Conservation (phyloP, 345 rosid genomes). For the Eucalyptus globulus region DNA sequence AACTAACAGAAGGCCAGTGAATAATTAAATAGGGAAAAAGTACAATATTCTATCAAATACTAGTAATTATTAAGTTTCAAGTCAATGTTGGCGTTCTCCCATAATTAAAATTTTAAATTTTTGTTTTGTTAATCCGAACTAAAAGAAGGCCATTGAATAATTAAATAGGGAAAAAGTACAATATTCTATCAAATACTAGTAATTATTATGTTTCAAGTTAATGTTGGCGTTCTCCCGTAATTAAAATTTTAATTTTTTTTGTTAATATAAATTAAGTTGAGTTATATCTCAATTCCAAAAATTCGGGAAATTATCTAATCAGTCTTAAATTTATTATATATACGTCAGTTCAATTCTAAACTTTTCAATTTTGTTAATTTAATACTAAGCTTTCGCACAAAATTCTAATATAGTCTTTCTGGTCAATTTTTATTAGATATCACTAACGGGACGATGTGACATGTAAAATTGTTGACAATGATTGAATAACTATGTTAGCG, state of each 20-base stretch:
- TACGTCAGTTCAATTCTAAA: background rate
- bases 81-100: too few species aligned
- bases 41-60: too few species aligned
- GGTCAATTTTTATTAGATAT: fast-evolving
- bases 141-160: too few species aligned
- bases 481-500: fast-evolving
- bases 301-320: fast-evolving
- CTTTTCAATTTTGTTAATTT: background rate
- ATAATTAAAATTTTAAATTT: too few species aligned
- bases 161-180: background rate
- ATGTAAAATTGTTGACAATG: fast-evolving
- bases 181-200: too few species aligned
- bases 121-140: too few species aligned
- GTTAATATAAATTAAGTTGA: background rate
- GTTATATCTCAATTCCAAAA: background rate
- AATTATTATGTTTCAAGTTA: too few species aligned
- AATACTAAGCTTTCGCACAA: fast-evolving
- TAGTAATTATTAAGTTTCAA: too few species aligned
- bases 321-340: fast-evolving
- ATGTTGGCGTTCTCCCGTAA: too few species aligned
- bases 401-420: background rate
- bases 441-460: fast-evolving
- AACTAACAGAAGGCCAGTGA: too few species aligned
- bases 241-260: background rate
- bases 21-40: background rate